A percentile compares a stretch with the other conserved stretches of the same genome.
phyloP scores from a whole-genome alignment of 768 basidiomycete genomes.

The Trametes cinnabarina region DNA sequence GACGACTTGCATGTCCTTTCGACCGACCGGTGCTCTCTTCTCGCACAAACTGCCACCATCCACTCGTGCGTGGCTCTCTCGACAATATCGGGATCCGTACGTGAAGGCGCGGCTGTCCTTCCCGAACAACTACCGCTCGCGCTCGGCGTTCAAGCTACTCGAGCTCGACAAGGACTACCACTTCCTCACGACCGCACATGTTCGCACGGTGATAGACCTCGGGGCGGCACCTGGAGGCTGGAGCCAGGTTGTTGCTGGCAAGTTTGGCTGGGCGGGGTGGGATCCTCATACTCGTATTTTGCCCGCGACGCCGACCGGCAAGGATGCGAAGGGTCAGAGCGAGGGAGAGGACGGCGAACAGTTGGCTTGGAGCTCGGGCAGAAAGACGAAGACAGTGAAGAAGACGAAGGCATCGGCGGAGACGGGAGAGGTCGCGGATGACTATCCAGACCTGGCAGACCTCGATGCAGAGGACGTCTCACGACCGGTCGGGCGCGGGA shows the following conservation, averaged over 20 bases:
- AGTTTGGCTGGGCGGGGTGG: slow-evolving; percentile 49
- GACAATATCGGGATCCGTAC: slow-evolving; percentile 71
- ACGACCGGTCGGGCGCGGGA: slow-evolving; percentile 35
- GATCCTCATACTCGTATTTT: not conserved
- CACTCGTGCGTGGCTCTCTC: slow-evolving; percentile 60
- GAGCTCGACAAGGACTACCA: slow-evolving; percentile 65
- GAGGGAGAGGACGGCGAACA: not conserved
- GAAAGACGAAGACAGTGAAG: not conserved
- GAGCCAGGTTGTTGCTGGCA: slow-evolving; percentile 78
- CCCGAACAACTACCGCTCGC: slow-evolving; percentile 62
- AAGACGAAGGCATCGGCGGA: not conserved
- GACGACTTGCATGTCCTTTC: slow-evolving; percentile 34
- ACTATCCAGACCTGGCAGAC: not conserved
- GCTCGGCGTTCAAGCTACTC: slow-evolving; percentile 90
- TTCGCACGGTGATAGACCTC: slow-evolving; percentile 74
- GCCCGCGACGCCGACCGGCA: not conserved
- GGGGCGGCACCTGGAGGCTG: slow-evolving; percentile 94
- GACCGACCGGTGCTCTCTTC: slow-evolving; percentile 29
- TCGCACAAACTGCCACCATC: slow-evolving; percentile 38
- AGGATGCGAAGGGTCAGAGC: not conserved
- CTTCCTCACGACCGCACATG: slow-evolving; percentile 52
- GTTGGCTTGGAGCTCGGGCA: not conserved
- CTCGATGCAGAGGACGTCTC: not conserved
- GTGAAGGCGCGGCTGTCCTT: slow-evolving; percentile 53
- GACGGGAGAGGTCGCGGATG: not conserved